Base-by-base conservation (phyloP, 345 rosid genomes). In the Erysimum cheiranthoides region DNA sequence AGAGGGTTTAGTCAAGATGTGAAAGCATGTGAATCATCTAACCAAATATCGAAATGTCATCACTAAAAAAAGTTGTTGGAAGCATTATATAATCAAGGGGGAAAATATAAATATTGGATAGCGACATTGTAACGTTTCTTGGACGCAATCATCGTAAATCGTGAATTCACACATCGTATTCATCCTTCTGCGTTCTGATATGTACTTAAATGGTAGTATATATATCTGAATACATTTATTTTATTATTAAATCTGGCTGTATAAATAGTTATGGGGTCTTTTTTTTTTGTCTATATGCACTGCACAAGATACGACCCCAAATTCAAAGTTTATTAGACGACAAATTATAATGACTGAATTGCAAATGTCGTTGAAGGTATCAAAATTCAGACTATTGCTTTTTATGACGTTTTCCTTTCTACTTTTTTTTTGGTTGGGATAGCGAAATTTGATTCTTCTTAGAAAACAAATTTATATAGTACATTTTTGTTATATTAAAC, bases 331-430 rank as follows among this genome's bases (percentile, higher is more conserved):
- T 61, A 1, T 74, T 11, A 70, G 43, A 76, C 71, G 75, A 76
- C 75, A 76, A 62, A 63, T 35, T 27, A 54, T 70, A 70, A 69
- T 70, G 51, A 76, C 70, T 53, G 50, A 61, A n/a, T 52, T 69
- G 59, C 39, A 61, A 27, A 61, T 76, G 71, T 70, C 80, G 80
- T 70, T 54, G 75, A 76, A 76, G 75, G 51, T 54, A 76, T 76
- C 60, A 70, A 56, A 56, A 25, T 36, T 76, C 65, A 62, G 59
- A 53, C 68, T 40, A 53, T 63, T 69, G 75, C 65, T 75, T 76
- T 69, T 34, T 43, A 16, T 66, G 78, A 74, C 71, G 59, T 56
- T 74, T 73, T 74, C 72, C 18, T 66, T 74, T 57, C 40, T 56
- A 45, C 71, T 27, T 57, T 65, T 57, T 57, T 35, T 61, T 4